A percentile compares a stretch with the other conserved stretches of the same genome.
These are phyloP conservation scores for Nasturtium officinale DNA, from an alignment of 345 rosid species.

Conservation along the genomic window DNA sequence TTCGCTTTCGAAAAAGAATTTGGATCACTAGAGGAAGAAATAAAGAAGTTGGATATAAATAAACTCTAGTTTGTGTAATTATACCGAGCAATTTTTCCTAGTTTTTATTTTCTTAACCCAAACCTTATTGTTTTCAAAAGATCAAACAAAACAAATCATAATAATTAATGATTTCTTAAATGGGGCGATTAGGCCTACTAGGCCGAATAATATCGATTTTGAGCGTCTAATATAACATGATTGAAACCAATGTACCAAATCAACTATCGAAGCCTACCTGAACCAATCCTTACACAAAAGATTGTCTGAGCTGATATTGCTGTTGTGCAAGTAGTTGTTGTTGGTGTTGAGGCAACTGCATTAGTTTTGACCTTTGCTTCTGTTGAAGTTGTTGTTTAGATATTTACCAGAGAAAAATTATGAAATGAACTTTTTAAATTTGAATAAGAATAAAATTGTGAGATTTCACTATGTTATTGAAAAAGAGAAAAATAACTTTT, in stretches of 20 bases:
- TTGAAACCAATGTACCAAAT: not conserved
- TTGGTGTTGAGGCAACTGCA: slow-evolving; percentile 79
- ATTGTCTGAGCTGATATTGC: slow-evolving; percentile 36
- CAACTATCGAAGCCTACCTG: not conserved
- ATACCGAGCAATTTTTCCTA: not conserved
- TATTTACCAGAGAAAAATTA: too few species aligned
- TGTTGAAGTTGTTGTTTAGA: slow-evolving; percentile 69
- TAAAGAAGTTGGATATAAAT: too few species aligned
- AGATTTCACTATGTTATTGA: too few species aligned
- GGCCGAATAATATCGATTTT: not conserved
- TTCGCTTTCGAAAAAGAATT: too few species aligned
- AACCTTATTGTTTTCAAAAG: not conserved
- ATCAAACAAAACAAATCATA: not conserved
- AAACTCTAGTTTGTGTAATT: too few species aligned
- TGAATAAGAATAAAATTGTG: too few species aligned
- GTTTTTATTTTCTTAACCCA: not conserved
- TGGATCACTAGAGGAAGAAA: not conserved
- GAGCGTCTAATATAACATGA: not conserved
- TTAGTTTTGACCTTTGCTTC: slow-evolving; percentile 73
- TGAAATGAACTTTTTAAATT: too few species aligned
- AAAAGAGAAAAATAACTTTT: too few species aligned
- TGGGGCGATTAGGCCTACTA: not conserved
- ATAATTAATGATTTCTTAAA: too few species aligned
- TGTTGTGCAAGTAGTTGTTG: slow-evolving; percentile 71
- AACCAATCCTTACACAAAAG: not conserved